Conservation (phyloP, 345 rosid species). For the Bruguiera sexangula region DNA sequence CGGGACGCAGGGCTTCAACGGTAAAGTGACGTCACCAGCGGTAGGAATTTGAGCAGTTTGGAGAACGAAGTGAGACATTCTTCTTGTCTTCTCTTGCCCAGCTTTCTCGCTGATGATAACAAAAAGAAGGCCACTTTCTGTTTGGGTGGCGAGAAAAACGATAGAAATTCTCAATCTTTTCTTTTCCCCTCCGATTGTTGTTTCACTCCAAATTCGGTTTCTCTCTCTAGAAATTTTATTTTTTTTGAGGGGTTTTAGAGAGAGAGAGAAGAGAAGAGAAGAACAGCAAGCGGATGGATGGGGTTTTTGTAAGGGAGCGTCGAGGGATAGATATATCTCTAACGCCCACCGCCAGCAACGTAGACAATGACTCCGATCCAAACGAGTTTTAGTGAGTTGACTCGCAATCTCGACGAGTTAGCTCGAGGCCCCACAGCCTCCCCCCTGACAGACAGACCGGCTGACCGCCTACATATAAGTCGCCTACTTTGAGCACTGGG, state of each 20-base stretch:
- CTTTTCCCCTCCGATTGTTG: background rate
- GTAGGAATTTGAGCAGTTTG: constrained; percentile 20
- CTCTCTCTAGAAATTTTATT: constrained; percentile 12
- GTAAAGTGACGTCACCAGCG: background rate
- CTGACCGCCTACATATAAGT: too few relatives aligned
- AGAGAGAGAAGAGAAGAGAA: constrained; percentile 2
- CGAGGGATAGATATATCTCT: background rate
- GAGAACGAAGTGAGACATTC: constrained; percentile 25
- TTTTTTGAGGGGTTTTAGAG: background rate
- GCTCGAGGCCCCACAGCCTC: too few relatives aligned
- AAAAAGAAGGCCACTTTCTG: background rate
- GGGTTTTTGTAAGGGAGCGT: constrained; percentile 1
- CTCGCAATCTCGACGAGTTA: background rate
- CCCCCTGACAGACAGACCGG: too few relatives aligned
- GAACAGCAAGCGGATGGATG: background rate
- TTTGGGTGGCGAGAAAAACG: background rate
- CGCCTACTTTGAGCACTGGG: too few relatives aligned
- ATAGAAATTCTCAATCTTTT: background rate
- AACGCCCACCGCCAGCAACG: constrained; percentile 3
- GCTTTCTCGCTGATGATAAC: background rate
- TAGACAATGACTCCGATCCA: background rate
- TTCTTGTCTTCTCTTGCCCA: background rate
- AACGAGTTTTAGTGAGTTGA: background rate
- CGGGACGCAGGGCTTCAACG: too few relatives aligned
- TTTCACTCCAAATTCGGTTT: background rate